phyloP scores from a whole-genome alignment of 306 rosid genomes.

The Lathyrus aphaca region DNA sequence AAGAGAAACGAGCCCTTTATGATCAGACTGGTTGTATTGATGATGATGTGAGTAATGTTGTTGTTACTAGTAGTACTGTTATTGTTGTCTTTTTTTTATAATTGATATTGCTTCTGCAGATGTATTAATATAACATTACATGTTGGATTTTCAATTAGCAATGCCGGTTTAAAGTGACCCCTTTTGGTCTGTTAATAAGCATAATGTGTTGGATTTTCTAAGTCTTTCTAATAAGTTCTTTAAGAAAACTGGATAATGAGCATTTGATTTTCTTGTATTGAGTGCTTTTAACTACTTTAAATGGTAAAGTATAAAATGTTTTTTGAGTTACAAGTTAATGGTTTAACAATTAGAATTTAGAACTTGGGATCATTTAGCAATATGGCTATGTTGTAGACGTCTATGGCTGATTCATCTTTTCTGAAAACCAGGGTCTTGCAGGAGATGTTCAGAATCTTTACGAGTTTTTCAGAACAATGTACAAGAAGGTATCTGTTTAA shows the following conservation, averaged over 20 bases:
- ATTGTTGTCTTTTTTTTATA: not conserved
- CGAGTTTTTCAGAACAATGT: constrained; percentile 65
- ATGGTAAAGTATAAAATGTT: not conserved
- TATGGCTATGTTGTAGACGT: constrained; percentile 9
- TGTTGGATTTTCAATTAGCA: constrained; percentile 10
- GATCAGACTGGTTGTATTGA: constrained; percentile 91
- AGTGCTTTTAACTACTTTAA: not conserved
- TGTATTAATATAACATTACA: not conserved
- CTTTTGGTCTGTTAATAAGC: not conserved
- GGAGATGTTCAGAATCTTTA: constrained; percentile 79
- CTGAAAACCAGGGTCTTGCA: constrained; percentile 74
- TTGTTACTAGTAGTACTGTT: too few relatives aligned
- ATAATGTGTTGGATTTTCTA: too few relatives aligned
- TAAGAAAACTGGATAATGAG: not conserved
- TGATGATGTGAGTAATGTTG: constrained; percentile 68
- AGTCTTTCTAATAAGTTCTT: not conserved
- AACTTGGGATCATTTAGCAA: constrained; percentile 2
- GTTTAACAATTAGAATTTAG: constrained; percentile 16
- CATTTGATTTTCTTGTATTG: constrained; percentile 14
- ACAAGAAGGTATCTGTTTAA: constrained; percentile 64
- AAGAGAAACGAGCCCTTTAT: constrained; percentile 81
- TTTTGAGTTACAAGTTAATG: not conserved
- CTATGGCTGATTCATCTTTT: constrained; percentile 14
- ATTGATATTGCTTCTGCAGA: not conserved
- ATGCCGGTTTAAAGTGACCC: not conserved